A percentile compares a stretch with the other conserved stretches of the same genome.
Evolutionary conservation across 2,329 filamentous ascomycete genomes (phyloP).

Genomic region (Scedosporium minutisporum): DNA sequence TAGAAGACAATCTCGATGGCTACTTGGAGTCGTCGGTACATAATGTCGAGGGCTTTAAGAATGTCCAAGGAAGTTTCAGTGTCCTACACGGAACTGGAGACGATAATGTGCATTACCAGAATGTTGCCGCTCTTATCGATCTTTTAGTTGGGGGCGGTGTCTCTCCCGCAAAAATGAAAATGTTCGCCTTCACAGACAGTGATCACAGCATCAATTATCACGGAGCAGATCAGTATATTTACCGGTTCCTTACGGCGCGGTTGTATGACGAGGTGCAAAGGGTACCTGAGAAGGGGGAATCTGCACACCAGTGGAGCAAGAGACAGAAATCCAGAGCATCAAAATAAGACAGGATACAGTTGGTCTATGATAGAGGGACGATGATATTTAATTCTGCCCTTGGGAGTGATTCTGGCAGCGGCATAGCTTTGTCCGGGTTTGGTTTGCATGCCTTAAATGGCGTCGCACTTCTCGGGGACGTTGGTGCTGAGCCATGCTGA

Average conservation of each 20-base stretch:
- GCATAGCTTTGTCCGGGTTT: too few relatives aligned
- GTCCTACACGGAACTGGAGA: constrained; percentile 59
- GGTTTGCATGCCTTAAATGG: too few relatives aligned
- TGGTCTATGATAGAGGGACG: too few relatives aligned
- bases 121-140: constrained; percentile 52
- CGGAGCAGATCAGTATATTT: constrained; percentile 44
- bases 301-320: constrained; percentile 26
- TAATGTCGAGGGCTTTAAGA: constrained; percentile 50
- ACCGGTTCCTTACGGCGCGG: constrained; percentile 51
- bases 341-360: too few relatives aligned
- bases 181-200: constrained; percentile 56
- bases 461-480: too few relatives aligned
- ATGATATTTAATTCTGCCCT: too few relatives aligned
- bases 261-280: constrained; percentile 54
- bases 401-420: too few relatives aligned
- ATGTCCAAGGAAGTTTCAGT: constrained; percentile 48
- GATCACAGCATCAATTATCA: constrained; percentile 54
- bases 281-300: constrained; percentile 23
- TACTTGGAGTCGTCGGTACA: constrained; percentile 54
- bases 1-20: constrained; percentile 43
- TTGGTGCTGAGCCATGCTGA: too few relatives aligned
- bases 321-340: background rate
- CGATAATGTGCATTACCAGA: constrained; percentile 65
- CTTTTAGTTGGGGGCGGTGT: constrained; percentile 50
- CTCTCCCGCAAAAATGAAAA: constrained; percentile 50